These are phyloP conservation scores for Barnettozyma pratensis DNA, from an alignment of 805 yeast genomes.

Conservation along the genomic window DNA sequence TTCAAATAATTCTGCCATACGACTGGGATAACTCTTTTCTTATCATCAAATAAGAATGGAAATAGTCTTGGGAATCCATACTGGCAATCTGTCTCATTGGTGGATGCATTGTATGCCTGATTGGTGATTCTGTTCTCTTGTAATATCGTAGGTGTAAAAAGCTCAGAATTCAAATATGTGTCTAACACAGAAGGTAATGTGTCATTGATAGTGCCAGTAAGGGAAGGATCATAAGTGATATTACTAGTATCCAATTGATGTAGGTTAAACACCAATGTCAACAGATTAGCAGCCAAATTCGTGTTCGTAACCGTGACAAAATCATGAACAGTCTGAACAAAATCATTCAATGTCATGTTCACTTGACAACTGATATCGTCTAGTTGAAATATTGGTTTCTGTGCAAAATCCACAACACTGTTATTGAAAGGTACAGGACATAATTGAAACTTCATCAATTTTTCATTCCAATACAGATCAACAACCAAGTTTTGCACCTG, in stretches of 20 bases:
- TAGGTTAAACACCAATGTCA: constrained; percentile 37
- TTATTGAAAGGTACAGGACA: constrained; percentile 45
- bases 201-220: constrained; percentile 13
- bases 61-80: constrained; percentile 32
- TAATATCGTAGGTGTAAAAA: constrained; percentile 29
- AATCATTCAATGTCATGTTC: constrained; percentile 19
- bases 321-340: constrained; percentile 26
- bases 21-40: constrained; percentile 33
- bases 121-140: constrained; percentile 17
- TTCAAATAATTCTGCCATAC: constrained; percentile 27
- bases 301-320: constrained; percentile 40
- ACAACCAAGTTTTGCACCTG: constrained; percentile 45
- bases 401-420: neutral
- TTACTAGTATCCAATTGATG: constrained; percentile 11
- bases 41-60: constrained; percentile 29
- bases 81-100: constrained; percentile 6
- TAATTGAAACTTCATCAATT: constrained; percentile 44
- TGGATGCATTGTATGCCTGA: constrained; percentile 12
- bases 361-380: constrained; percentile 20
- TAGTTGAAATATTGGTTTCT: constrained; percentile 11
- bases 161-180: constrained; percentile 12
- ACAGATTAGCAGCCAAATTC: constrained; percentile 38
- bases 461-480: constrained; percentile 54
- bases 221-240: neutral
- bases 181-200: constrained; percentile 21